phyloP scores from a whole-genome alignment of 441 rosid species.

The Mallotus japonicus region DNA sequence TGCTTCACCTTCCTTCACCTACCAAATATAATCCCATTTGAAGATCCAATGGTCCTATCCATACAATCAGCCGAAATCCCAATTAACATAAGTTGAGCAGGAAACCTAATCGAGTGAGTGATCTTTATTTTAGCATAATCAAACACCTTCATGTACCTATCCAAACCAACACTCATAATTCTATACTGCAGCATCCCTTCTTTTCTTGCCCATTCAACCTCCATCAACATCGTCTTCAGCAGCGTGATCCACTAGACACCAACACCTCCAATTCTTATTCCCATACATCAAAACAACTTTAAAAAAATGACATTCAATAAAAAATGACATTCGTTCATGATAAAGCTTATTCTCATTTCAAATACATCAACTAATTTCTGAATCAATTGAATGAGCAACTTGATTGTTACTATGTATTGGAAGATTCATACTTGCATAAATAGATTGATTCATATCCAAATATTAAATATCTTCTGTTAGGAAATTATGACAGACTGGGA shows the following conservation, averaged over 20 bases:
- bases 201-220: conserved; percentile 8
- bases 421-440: conserved; percentile 6
- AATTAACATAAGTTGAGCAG: conserved; percentile 79
- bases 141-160: conserved; percentile 88
- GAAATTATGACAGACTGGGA: too few species aligned
- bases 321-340: conserved; percentile 27
- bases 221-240: too few species aligned
- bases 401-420: background rate
- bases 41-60: conserved; percentile 61
- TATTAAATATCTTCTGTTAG: background rate
- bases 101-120: conserved; percentile 86
- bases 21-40: conserved; percentile 69
- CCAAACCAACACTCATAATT: conserved; percentile 78
- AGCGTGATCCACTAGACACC: too few species aligned
- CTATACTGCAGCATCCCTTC: conserved; percentile 49
- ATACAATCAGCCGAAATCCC: conserved; percentile 60
- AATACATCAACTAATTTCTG: conserved; percentile 8
- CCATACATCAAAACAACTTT: too few species aligned
- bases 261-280: too few species aligned
- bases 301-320: too few species aligned
- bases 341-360: conserved; percentile 16
- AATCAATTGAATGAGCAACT: conserved; percentile 26
- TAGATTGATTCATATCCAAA: background rate
- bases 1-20: conserved; percentile 69
- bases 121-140: conserved; percentile 75